These are phyloP conservation scores for Bruguiera sexangula DNA, from an alignment of 345 rosid species.

Conservation along the genomic window DNA sequence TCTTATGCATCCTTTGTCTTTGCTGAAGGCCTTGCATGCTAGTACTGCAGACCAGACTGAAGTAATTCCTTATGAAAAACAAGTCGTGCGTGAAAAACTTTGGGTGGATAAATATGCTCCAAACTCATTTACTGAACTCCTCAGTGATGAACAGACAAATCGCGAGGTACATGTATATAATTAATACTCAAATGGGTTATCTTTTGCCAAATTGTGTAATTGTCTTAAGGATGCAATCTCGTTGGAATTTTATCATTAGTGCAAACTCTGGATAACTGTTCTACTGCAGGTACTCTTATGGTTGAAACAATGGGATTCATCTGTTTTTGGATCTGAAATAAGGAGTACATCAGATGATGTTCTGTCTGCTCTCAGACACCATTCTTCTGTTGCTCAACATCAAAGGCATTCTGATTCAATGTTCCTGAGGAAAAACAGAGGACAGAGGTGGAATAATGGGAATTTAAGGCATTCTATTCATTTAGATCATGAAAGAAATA, in stretches of 20 bases:
- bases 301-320: conserved; percentile 98
- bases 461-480: conserved; percentile 36
- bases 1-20: conserved; percentile 20
- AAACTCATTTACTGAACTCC: conserved; percentile 87
- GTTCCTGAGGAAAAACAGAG: conserved; percentile 44
- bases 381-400: conserved; percentile 61
- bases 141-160: conserved; percentile 95
- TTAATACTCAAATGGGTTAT: background rate
- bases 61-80: conserved; percentile 37
- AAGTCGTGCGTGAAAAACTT: conserved; percentile 55
- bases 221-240: background rate
- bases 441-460: conserved; percentile 46
- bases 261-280: conserved; percentile 8
- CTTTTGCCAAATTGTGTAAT: background rate
- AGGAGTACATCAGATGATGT: conserved; percentile 88
- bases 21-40: conserved; percentile 63
- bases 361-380: conserved; percentile 77
- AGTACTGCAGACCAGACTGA: conserved; percentile 55
- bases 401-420: conserved; percentile 45
- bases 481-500: conserved; percentile 33
- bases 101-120: conserved; percentile 99
- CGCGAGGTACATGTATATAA: conserved; percentile 62
- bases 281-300: conserved; percentile 74
- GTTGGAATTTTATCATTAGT: background rate
- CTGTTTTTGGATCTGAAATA: conserved; percentile 94